Evolutionary conservation across 2,329 filamentous ascomycete genomes (phyloP), one percentile per base, ranked within the genome.

Genomic region (Diplodia intermedia): DNA sequence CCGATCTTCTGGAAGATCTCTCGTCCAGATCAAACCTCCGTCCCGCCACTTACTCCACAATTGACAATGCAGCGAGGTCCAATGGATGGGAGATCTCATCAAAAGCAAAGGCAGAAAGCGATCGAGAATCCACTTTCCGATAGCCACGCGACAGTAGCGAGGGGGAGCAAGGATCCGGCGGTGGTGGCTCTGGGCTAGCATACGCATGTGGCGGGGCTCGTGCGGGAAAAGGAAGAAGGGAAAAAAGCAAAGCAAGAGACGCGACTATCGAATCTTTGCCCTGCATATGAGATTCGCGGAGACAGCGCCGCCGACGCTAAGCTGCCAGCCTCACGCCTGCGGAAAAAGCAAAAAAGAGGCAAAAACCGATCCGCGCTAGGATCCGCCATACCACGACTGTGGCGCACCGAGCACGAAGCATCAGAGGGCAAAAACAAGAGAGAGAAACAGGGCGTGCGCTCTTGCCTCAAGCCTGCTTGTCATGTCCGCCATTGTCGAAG

Each of bases 391-490:
- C 43, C 43, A 20, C n/a, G 11, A 23, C 50, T 53, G 50, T 53
- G 50, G 50, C 50, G 50, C 50, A 15, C 50, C 50, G 50, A 53
- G 20, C 15, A 53, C n/a, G 50, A 53, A 53, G 15, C 40, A 18
- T 43, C 18, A 18, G 11, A 47, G n/a, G 43, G n/a, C 18, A 47
- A n/a, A 47, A 47, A 47, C 18, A 9, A 20, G 9, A n/a, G 50
- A 18, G 26, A 53, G 26, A 53, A 53, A 53, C 18, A 53, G 50
- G 43, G 43, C 43, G 43, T 47, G 43, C 43, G n/a, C 43, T 47
- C 43, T 20, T 47, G 8, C 43, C 20, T 8, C n/a, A 20, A 9
- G 43, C n/a, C 43, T 47, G 20, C 43, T 47, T 47, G 18, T 47
- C 43, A 47, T 20, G 36, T 9, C 33, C 33, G 33, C 33, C 7